Evolutionary conservation across 768 basidiomycete species (phyloP).

Genomic region (Trametes villosa): DNA sequence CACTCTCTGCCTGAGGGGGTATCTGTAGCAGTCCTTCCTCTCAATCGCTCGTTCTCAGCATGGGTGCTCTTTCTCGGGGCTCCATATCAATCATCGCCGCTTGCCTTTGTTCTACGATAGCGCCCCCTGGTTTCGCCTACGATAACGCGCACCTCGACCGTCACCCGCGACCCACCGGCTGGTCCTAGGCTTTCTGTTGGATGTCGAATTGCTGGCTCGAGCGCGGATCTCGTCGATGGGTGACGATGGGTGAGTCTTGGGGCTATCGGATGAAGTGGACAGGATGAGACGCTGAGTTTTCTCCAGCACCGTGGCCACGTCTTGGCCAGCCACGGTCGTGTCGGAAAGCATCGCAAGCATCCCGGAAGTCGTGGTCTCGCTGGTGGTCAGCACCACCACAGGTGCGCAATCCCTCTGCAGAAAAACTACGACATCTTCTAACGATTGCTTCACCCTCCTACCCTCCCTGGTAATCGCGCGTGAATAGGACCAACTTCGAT

Average conservation of each 20-base stretch:
- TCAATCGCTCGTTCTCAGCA: too few species aligned
- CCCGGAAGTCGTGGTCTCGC: conserved; percentile 99
- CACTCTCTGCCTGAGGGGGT: too few species aligned
- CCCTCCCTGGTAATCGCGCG: neutral
- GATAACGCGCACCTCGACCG: too few species aligned
- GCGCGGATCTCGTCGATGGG: conserved; percentile 29
- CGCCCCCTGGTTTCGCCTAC: too few species aligned
- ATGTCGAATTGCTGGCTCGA: conserved; percentile 18
- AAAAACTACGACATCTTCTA: neutral
- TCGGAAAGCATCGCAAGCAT: conserved; percentile 99
- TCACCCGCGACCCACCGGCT: too few species aligned
- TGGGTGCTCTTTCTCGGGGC: too few species aligned
- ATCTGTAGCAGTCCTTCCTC: too few species aligned
- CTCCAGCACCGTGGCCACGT: conserved; percentile 99
- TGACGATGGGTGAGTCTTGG: conserved; percentile 56
- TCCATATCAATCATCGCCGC: too few species aligned
- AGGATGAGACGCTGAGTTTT: conserved; percentile 33
- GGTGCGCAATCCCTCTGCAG: conserved; percentile 54
- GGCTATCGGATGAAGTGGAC: conserved; percentile 39
- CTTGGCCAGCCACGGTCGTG: conserved; percentile 99
- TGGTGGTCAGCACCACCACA: conserved; percentile 99
- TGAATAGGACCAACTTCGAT: conserved; percentile 87
- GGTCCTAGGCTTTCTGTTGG: conserved; percentile 21
- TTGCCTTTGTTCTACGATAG: too few species aligned
- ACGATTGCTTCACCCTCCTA: neutral